Evolutionary conservation across 2,329 filamentous ascomycete genomes (phyloP), one percentile per base, ranked within the genome.

Genomic region (Penicillium frequentans): DNA sequence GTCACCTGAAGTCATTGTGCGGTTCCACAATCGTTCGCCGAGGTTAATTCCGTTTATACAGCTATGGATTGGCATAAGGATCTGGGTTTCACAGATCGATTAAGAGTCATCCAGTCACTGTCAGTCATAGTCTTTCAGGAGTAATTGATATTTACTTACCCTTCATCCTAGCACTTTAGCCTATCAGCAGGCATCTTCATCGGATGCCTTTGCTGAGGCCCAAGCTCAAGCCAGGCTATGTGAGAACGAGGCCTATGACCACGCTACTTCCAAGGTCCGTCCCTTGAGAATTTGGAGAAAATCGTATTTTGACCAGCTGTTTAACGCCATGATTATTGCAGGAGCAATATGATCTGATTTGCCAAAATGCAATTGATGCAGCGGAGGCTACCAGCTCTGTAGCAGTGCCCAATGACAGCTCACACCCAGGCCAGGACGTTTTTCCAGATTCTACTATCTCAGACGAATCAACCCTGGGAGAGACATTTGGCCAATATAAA

Each of bases 91-190:
- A 79, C 82, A 13, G 82, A 86, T 52, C 80, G 88, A 55, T 85
- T 88, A 70, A 81, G 83, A 54, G 83, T 81, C 57, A 86, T 90
- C 50, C 81, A 88, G 63, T 82, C 77, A 56, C 78, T 89, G 86
- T 87, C 71, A 77, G 85, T 74, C 39, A 21, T 10, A 24, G 14
- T 21, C 2, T 11, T 26, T 19, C 11, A 10, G 9, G 1, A 7
- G 39, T 27, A 11, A 16, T 10, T n/a, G 29, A 39, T 8, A 19
- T 49, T 27, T 14, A 27, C 64, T 70, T 39, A 69, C 56, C 8
- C 24, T 49, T 35, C 10, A 47, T 16, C 47, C 43, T 64, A 85
- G 82, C 58, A 78, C 78, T 26, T 75, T 78, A 33, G 81, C 79
- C 42, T 82, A 80, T 61, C 78, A 80, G 65, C 70, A 68, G 51